Evolutionary conservation across 768 basidiomycete species (phyloP).

Genomic region (Lenzites betulinus): DNA sequence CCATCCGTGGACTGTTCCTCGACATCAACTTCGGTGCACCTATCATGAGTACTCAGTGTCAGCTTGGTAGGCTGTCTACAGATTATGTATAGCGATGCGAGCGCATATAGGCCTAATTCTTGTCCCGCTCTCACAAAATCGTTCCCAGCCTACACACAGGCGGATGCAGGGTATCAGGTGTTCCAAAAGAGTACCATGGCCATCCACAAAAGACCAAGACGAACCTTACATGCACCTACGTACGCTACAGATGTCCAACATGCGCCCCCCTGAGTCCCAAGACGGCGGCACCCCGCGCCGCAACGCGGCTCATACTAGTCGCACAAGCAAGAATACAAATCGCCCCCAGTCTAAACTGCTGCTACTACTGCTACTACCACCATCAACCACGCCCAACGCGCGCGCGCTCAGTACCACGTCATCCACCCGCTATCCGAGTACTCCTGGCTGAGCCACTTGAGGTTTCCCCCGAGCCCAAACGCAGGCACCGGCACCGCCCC

Average conservation of each 20-base stretch:
- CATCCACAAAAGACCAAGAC: background rate
- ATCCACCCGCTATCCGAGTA: conserved; percentile 32
- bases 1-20: too few species aligned
- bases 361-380: background rate
- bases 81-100: too few species aligned
- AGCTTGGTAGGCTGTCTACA: too few species aligned
- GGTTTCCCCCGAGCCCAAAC: conserved; percentile 10
- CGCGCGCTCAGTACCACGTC: conserved; percentile 29
- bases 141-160: too few species aligned
- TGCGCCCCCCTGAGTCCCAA: background rate
- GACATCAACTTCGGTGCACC: too few species aligned
- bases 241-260: background rate
- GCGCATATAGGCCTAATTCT: too few species aligned
- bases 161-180: too few species aligned
- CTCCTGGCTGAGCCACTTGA: conserved; percentile 23
- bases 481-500: background rate
- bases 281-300: background rate
- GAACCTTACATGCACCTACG: background rate
- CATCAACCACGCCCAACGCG: background rate
- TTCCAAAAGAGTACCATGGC: too few species aligned
- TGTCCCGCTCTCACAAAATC: too few species aligned
- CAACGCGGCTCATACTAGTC: background rate
- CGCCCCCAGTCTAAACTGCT: background rate
- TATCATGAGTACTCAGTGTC: too few species aligned
- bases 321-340: background rate